Percentiles rank a stretch among this genome's conserved stretches.
These are phyloP conservation scores for Selenicereus undatus DNA, from an alignment of 148 eudicot genomes.

Conservation along the genomic window DNA sequence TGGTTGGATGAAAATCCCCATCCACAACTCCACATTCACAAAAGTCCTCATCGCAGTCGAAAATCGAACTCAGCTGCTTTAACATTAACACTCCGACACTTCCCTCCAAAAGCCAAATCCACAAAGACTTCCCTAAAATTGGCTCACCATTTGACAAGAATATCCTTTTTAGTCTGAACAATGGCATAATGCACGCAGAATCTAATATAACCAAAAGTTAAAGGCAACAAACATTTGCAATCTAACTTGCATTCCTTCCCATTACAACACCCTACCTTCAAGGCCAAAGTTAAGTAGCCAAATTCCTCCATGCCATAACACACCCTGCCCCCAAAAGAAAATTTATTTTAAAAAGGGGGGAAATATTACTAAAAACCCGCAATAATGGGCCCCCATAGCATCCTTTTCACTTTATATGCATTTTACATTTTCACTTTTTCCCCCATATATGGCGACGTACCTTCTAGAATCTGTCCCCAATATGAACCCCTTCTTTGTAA, in stretches of 20 bases:
- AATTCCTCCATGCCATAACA: background rate
- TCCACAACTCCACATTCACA: background rate
- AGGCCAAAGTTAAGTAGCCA: background rate
- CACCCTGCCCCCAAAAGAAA: background rate
- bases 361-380: background rate
- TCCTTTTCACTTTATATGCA: background rate
- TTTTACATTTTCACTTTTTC: background rate
- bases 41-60: background rate
- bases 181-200: too few species aligned
- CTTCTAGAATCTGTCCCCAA: background rate
- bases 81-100: background rate
- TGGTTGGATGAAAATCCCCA: background rate
- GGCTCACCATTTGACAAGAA: background rate
- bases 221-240: background rate
- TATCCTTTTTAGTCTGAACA: background rate
- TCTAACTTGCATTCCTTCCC: background rate
- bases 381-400: background rate
- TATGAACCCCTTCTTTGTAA: background rate
- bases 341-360: background rate
- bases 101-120: background rate
- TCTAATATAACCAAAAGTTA: background rate
- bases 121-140: background rate
- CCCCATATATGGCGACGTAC: background rate
- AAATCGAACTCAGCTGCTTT: too few species aligned
- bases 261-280: background rate